Conservation (phyloP, 192 early-diverging fungal genomes). For the Allomyces arbusculus region DNA sequence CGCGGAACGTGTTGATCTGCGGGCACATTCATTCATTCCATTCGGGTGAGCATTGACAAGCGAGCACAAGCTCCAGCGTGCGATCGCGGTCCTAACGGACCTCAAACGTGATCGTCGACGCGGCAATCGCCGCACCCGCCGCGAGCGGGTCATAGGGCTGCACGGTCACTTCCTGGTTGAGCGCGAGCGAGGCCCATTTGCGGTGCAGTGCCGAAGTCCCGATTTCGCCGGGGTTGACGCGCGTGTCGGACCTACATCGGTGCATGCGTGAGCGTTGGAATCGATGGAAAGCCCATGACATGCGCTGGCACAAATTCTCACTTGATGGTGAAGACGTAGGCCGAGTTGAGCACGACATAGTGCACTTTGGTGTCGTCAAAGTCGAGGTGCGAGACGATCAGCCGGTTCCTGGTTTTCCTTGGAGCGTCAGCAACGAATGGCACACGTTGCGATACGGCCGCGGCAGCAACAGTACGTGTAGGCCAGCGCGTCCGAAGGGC, state of each 20-base stretch:
- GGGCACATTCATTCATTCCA: conserved; percentile 19
- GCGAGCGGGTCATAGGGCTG: conserved; percentile 36
- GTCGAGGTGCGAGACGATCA: conserved; percentile 50
- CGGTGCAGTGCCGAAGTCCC: conserved; percentile 35
- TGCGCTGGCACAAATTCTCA: conserved; percentile 15
- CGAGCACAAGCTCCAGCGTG: too few species aligned
- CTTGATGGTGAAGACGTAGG: conserved; percentile 65
- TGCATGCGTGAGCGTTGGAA: background rate
- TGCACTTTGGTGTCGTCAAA: conserved; percentile 35
- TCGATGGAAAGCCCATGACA: conserved; percentile 5
- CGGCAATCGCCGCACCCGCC: conserved; percentile 11
- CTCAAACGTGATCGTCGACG: background rate
- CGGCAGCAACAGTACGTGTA: background rate
- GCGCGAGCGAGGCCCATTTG: conserved; percentile 40
- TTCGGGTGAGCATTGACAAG: too few species aligned
- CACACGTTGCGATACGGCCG: too few species aligned
- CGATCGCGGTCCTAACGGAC: too few species aligned
- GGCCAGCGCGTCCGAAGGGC: background rate
- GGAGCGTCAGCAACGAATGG: too few species aligned
- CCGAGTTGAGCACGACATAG: conserved; percentile 57
- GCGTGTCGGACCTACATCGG: conserved; percentile 18
- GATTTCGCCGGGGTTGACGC: conserved; percentile 20
- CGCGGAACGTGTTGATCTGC: conserved; percentile 36
- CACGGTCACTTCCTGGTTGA: conserved; percentile 38
- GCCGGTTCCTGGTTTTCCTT: conserved; percentile 34